phyloP scores from a whole-genome alignment of 2,329 filamentous ascomycete genomes.

The Fusarium sororula region DNA sequence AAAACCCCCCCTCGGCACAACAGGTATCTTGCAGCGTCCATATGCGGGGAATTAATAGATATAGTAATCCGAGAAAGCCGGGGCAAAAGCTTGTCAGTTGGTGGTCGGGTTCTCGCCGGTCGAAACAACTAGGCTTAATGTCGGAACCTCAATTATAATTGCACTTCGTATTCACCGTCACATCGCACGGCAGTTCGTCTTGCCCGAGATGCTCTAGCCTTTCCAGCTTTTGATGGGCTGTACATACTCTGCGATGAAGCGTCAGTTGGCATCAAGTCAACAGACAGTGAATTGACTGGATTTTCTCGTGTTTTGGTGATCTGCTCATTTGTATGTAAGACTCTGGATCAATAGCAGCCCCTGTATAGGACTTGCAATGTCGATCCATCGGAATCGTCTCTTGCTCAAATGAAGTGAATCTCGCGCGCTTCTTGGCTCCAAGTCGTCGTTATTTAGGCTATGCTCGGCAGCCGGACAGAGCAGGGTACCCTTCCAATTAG shows the following conservation, averaged over 20 bases:
- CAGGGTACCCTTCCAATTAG: constrained; percentile 21
- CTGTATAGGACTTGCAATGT: constrained; percentile 27
- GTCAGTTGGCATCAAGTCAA: not conserved
- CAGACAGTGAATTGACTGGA: not conserved
- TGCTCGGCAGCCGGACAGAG: constrained; percentile 1
- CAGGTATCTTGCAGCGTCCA: not conserved
- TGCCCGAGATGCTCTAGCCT: constrained; percentile 5
- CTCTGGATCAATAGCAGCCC: not conserved
- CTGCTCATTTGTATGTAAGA: not conserved
- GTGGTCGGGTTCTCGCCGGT: constrained; percentile 16
- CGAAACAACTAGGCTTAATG: constrained; percentile 25
- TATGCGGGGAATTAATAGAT: constrained; percentile 25
- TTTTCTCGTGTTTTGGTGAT: not conserved
- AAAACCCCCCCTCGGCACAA: not conserved
- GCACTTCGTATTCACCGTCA: constrained; percentile 30
- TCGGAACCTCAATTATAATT: constrained; percentile 23
- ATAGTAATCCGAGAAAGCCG: constrained; percentile 13
- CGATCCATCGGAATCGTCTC: constrained; percentile 33
- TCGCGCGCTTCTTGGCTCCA: constrained; percentile 30
- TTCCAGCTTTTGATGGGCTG: not conserved
- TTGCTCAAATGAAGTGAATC: constrained; percentile 33
- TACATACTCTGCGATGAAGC: not conserved
- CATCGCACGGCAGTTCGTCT: constrained; percentile 3
- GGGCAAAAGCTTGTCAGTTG: constrained; percentile 35
- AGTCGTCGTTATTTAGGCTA: constrained; percentile 8